Evolutionary conservation across 2,329 filamentous ascomycete genomes (phyloP), one percentile per base, ranked within the genome.

Genomic region (Pseudocercospora crystallina): DNA sequence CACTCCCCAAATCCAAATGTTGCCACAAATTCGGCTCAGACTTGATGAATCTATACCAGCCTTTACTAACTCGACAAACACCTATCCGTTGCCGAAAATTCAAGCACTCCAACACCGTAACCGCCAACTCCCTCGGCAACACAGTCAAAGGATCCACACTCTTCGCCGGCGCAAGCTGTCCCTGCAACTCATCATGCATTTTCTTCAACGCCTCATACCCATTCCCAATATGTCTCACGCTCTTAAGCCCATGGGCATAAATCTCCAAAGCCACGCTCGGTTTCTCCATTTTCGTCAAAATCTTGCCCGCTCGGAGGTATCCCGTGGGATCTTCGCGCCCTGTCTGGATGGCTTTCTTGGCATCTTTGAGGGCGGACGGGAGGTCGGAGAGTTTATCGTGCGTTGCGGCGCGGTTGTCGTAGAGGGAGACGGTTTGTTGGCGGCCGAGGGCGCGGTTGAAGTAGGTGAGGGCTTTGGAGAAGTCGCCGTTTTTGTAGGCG

Each of bases 211-310:
- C 43, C 58, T 68, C 55, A 43, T 62, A 67, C 45, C 64, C 53
- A 38, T 56, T 37, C 47, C 75, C 69, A 29, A 69, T 64, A n/a
- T 68, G 61, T 8, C 73, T 68, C 14, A 83, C 69, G 39, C 70
- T 73, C 53, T 77, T 79, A 56, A 84, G 67, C n/a, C 79, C 82
- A 61, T 80, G 78, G 20, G 76, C 72, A 65, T 83, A 84, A 17
- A 83, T 75, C 9, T 76, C 73, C 10, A 80, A 60, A 5, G 82
- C 82, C 17, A 74, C 75, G n/a, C 76, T 72, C 2, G 69, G 64
- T 60, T 79, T 81, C 9, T 73, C 71, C 67, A 78, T 75, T 51
- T 73, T 74, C 43, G 72, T 63, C 10, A 78, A 63, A 7, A 75
- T 59, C 49, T 76, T 77, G 2, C 75, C 80, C 20, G 77, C 78